Evolutionary conservation across 352 stramenopile genomes (phyloP).

Genomic region (Globisporangium sylvaticum): DNA sequence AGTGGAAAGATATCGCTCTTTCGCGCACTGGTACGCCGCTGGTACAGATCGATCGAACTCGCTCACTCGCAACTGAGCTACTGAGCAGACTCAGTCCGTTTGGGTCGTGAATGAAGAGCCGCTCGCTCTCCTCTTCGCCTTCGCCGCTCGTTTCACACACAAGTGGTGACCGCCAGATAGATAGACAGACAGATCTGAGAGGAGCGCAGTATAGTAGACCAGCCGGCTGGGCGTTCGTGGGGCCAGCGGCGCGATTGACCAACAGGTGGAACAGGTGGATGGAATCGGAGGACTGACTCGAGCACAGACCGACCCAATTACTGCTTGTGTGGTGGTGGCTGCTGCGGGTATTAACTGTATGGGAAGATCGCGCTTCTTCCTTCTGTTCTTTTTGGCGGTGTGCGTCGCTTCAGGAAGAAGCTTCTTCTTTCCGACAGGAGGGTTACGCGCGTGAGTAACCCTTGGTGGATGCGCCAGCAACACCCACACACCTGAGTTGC

Average conservation of each 20-base stretch:
- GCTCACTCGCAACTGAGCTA: neutral
- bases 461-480: neutral
- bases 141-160: neutral
- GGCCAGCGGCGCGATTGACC: neutral
- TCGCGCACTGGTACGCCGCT: neutral
- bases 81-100: neutral
- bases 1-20: neutral
- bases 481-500: neutral
- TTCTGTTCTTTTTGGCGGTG: neutral
- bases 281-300: neutral
- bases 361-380: neutral
- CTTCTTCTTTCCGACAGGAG: neutral
- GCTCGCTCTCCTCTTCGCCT: too few species aligned
- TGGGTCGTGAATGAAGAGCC: neutral
- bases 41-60: neutral
- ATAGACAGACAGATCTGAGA: neutral
- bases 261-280: neutral
- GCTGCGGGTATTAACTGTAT: neutral
- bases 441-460: neutral
- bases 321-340: neutral
- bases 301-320: neutral
- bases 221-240: neutral
- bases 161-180: neutral
- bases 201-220: neutral
- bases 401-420: conserved; percentile 11